These are phyloP conservation scores for Microdochium trichocladiopsis DNA, from an alignment of 2,329 filamentous ascomycete species.

Conservation along the genomic window DNA sequence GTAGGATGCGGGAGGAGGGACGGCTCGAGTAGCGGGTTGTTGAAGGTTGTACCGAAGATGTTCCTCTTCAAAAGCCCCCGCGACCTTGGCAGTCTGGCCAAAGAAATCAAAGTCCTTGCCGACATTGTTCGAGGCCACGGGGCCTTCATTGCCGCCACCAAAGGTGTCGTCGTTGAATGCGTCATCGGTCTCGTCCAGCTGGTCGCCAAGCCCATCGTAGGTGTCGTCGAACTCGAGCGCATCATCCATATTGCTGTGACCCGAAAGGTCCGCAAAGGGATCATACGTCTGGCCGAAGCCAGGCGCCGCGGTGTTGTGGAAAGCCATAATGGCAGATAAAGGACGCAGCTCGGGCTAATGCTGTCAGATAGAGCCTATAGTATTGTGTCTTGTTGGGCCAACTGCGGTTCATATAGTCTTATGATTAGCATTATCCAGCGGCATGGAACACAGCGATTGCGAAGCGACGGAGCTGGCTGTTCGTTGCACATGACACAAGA, in stretches of 20 bases:
- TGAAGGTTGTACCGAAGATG: constrained; percentile 77
- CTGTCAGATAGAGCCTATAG: background rate
- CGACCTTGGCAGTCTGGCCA: constrained; percentile 81
- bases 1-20: constrained; percentile 22
- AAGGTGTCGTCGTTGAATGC: constrained; percentile 98
- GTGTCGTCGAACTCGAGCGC: constrained; percentile 86
- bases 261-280: constrained; percentile 78
- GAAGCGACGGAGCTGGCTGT: background rate
- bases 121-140: constrained; percentile 39
- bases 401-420: background rate
- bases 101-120: constrained; percentile 98
- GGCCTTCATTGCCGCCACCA: constrained; percentile 40
- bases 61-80: constrained; percentile 83
- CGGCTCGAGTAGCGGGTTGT: constrained; percentile 47
- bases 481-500: too few relatives aligned
- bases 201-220: constrained; percentile 88
- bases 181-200: constrained; percentile 87
- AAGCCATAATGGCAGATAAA: constrained; percentile 49
- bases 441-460: too few relatives aligned
- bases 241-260: constrained; percentile 51
- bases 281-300: constrained; percentile 81
- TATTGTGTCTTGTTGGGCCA: background rate
- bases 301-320: constrained; percentile 61
- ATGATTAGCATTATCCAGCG: background rate
- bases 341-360: constrained; percentile 51